Evolutionary conservation across 257 asterid genomes (phyloP).

Genomic region (Cruciata laevipes): DNA sequence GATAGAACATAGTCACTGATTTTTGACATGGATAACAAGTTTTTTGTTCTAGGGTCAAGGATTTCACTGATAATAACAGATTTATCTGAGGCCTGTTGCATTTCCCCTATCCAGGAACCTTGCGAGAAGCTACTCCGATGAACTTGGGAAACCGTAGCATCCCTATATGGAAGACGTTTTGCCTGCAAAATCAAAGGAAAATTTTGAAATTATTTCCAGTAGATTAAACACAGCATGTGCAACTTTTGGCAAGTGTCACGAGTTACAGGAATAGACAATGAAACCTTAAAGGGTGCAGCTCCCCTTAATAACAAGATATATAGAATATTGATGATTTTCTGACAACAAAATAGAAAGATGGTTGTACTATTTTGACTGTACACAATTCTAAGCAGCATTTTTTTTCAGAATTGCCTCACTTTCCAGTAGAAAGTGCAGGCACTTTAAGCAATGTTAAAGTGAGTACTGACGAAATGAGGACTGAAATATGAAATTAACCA

Average conservation of each 20-base stretch:
- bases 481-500: not conserved
- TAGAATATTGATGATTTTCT: not conserved
- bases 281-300: not conserved
- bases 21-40: constrained; percentile 73
- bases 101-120: constrained; percentile 94
- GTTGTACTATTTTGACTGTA: not conserved
- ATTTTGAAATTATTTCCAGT: constrained; percentile 9
- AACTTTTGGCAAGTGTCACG: not conserved
- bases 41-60: constrained; percentile 89
- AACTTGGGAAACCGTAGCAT: constrained; percentile 50
- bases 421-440: not conserved
- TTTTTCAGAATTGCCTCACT: not conserved
- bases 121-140: constrained; percentile 68
- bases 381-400: not conserved
- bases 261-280: not conserved
- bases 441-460: not conserved
- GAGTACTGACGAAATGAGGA: not conserved
- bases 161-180: constrained; percentile 84
- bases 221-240: not conserved
- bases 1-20: constrained; percentile 87
- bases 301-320: not conserved
- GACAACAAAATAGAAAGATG: not conserved
- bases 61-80: constrained; percentile 92
- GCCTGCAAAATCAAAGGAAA: constrained; percentile 50
- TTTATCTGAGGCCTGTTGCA: constrained; percentile 90